A percentile compares a stretch with the other conserved stretches of the same genome.
These are phyloP conservation scores for Perilla frutescens DNA, from an alignment of 257 asterid species.

Conservation along the genomic window DNA sequence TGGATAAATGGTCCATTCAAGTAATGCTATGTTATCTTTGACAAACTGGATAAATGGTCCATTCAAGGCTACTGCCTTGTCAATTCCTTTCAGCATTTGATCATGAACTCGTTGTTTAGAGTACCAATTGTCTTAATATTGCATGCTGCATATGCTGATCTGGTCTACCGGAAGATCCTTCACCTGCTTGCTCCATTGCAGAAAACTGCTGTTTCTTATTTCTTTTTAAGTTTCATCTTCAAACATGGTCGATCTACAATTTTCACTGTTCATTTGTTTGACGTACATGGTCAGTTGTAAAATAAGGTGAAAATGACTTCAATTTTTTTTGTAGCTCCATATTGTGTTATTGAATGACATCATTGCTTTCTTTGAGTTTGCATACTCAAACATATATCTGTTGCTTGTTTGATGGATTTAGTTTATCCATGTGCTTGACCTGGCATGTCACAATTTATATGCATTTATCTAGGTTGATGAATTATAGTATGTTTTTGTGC, in stretches of 20 bases:
- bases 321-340: not conserved
- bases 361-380: not conserved
- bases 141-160: constrained; percentile 17
- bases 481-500: not conserved
- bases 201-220: not conserved
- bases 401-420: not conserved
- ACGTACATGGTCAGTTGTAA: not conserved
- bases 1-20: not conserved
- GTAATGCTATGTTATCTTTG: not conserved
- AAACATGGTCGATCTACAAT: not conserved
- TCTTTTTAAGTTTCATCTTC: not conserved
- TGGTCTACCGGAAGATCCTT: constrained; percentile 10
- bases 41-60: constrained; percentile 8
- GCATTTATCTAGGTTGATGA: not conserved
- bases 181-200: not conserved
- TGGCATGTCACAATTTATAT: not conserved
- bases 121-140: constrained; percentile 12
- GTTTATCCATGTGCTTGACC: constrained; percentile 7
- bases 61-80: constrained; percentile 1
- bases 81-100: constrained; percentile 10
- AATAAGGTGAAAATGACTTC: not conserved
- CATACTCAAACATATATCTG: constrained; percentile 1
- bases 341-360: not conserved
- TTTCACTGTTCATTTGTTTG: not conserved
- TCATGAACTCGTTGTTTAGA: constrained; percentile 23